A percentile compares a stretch with the other conserved stretches of the same genome.
phyloP scores from a whole-genome alignment of 2,329 filamentous ascomycete genomes.

The Aspergillus neotritici region DNA sequence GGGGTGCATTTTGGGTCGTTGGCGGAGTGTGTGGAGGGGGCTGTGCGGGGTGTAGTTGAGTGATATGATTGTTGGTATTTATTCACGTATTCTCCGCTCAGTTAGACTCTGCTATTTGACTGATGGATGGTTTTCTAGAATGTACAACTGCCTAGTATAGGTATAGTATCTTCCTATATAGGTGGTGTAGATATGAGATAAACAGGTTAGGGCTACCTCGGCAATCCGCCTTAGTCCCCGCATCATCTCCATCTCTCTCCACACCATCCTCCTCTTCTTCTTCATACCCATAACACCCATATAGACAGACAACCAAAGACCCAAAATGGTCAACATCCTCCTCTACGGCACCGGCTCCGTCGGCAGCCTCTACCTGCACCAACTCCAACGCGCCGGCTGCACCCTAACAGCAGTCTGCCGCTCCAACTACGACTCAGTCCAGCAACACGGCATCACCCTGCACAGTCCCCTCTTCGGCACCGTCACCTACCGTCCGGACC shows the following conservation, averaged over 20 bases:
- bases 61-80: neutral
- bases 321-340: conserved; percentile 17
- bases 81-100: no score
- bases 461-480: conserved; percentile 21
- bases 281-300: no score
- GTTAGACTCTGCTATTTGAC: no score
- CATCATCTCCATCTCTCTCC: no score
- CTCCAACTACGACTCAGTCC: conserved; percentile 26
- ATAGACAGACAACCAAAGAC: no score
- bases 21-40: conserved; percentile 21
- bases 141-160: no score
- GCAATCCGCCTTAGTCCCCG: no score
- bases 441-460: conserved; percentile 22
- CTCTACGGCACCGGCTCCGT: conserved; percentile 31
- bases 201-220: no score
- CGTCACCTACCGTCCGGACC: conserved; percentile 18
- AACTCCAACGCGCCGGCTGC: conserved; percentile 23
- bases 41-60: conserved; percentile 12
- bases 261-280: no score
- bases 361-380: conserved; percentile 25
- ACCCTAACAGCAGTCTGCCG: conserved; percentile 29
- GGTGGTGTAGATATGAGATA: no score
- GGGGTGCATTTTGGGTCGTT: conserved; percentile 24
- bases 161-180: no score
- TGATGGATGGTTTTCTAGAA: no score